Base-by-base conservation (phyloP, 2,329 filamentous ascomycete species). In the Lachnum nothofagi region DNA sequence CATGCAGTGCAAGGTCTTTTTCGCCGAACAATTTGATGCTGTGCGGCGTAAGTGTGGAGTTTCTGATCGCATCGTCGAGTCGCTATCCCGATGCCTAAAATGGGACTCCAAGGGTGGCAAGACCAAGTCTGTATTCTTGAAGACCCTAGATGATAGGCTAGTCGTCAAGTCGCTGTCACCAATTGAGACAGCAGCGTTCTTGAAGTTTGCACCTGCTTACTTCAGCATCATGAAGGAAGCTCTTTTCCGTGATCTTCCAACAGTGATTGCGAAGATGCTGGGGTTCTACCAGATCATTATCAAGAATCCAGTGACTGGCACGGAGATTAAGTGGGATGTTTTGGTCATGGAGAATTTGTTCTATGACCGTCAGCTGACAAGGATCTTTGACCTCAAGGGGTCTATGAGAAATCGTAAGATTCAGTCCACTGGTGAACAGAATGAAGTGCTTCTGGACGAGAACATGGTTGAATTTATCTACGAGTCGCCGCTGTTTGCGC, bases 391-490 rank as follows among this genome's bases (percentile, higher is more conserved):
- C 65, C 80, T 98, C 53, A 98, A 98, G 66, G 93, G 93, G 1
- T 95, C 89, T 7, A 98, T 98, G 93, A 85, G 93, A 40, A 98
- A 98, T 70, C 88, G 93, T 62, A 96, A 95, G 66, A 95, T 97
- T 39, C 85, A 97, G 64, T 89, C 86, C 23, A 98, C 93, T 0
- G 94, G 93, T 44, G 89, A 97, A 69, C 87, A 91, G 56, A 93
- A 97, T 59, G 93, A 98, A 68, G 93, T 98, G 3, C 79, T 98
- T 3, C 77, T 98, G 1, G 93, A 98, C 63, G 94, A 98, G 65
- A 98, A 98, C 69, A 93, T 98, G 78, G 93, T 98, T 8, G 94
- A 98, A 67, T 97, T 95, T 66, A 97, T 98, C 55, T 98, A 95
- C 62, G 93, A 98, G 66, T 94, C 88, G 2, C 94, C 93, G 0